Conservation (phyloP, 2,329 filamentous ascomycete species). For the Paraphoma chrysanthemicola region DNA sequence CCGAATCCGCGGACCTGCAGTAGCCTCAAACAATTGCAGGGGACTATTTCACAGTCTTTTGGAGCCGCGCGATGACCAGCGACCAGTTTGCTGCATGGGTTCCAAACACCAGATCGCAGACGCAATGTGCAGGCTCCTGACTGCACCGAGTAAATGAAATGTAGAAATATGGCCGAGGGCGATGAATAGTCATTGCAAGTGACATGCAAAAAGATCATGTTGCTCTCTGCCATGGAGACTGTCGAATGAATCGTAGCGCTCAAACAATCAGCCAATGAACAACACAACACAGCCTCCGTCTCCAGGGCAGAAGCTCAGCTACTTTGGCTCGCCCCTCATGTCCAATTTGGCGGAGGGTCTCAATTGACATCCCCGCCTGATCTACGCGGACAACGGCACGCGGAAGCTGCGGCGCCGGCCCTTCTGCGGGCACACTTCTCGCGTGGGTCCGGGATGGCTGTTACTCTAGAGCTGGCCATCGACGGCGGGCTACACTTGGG, state of each 20-base stretch:
- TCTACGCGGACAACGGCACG: slow-evolving; percentile 13
- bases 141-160: background rate
- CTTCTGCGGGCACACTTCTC: slow-evolving; percentile 15
- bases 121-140: too few species aligned
- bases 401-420: slow-evolving; percentile 20
- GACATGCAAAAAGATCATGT: too few species aligned
- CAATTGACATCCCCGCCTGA: background rate
- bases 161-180: background rate
- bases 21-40: slow-evolving; percentile 25
- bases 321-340: background rate
- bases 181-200: background rate
- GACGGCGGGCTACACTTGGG: background rate
- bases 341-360: background rate
- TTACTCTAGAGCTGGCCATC: too few species aligned
- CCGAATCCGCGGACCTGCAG: slow-evolving; percentile 26
- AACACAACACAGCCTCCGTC: background rate
- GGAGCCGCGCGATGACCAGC: background rate
- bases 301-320: background rate
- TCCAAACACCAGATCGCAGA: background rate
- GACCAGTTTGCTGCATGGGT: too few species aligned
- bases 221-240: too few species aligned
- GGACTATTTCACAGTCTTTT: slow-evolving; percentile 4
- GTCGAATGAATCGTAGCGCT: too few species aligned
- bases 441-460: background rate
- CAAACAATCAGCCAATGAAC: background rate